Evolutionary conservation across 225 moss, liverwort and hornwort species (phyloP).

Genomic region (Climacium dendroides): DNA sequence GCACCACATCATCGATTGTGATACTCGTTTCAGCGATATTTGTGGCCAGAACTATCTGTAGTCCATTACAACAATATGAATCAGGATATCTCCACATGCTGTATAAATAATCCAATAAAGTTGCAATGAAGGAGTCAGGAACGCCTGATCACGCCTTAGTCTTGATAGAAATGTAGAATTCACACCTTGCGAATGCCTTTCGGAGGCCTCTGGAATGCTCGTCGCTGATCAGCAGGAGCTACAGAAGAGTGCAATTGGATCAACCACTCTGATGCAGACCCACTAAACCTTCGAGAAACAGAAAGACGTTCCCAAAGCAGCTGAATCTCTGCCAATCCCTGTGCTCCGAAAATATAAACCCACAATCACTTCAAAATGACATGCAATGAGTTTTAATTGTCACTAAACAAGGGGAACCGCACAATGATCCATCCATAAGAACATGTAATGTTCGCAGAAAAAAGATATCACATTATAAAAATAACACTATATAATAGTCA

Average conservation of each 20-base stretch:
- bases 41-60: slow-evolving; percentile 91
- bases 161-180: not conserved
- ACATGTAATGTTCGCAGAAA: not conserved
- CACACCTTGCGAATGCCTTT: slow-evolving; percentile 73
- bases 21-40: slow-evolving; percentile 99
- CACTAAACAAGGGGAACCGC: not conserved
- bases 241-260: slow-evolving; percentile 95
- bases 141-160: not conserved
- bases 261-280: slow-evolving; percentile 87
- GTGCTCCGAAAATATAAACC: not conserved
- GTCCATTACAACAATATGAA: not conserved
- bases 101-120: not conserved
- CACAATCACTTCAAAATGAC: not conserved
- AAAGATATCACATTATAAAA: not conserved
- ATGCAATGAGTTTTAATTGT: not conserved
- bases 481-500: not conserved
- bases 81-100: not conserved
- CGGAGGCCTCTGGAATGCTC: slow-evolving; percentile 80
- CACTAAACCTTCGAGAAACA: slow-evolving; percentile 90
- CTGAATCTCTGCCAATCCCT: slow-evolving; percentile 99
- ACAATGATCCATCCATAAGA: not conserved
- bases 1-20: slow-evolving; percentile 95
- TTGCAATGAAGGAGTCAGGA: not conserved
- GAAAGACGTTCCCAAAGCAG: slow-evolving; percentile 87
- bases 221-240: slow-evolving; percentile 80